phyloP scores from a whole-genome alignment of 352 stramenopile genomes.

The Pythium utonaiense region DNA sequence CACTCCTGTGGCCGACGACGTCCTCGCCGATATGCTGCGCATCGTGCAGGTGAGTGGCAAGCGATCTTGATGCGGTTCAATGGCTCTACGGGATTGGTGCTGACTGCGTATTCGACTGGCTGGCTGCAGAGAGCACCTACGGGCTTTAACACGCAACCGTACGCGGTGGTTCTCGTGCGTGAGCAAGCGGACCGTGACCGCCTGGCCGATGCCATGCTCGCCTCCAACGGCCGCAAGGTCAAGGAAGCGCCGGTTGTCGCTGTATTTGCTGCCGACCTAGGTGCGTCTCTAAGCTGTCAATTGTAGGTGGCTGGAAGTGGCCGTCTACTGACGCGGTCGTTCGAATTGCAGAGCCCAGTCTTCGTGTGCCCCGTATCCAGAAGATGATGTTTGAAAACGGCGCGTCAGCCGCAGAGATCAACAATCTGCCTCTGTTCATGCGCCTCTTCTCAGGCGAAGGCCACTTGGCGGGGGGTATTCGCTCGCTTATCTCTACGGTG shows the following conservation, averaged over 20 bases:
- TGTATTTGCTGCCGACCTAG: slow-evolving; percentile 76
- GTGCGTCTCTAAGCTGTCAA: slow-evolving; percentile 18
- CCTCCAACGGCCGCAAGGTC: slow-evolving; percentile 66
- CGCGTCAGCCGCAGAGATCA: slow-evolving; percentile 37
- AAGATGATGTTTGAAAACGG: slow-evolving; percentile 62
- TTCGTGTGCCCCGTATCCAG: slow-evolving; percentile 65
- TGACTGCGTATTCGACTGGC: neutral
- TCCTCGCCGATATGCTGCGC: slow-evolving; percentile 56
- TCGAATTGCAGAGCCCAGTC: slow-evolving; percentile 50
- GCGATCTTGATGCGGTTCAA: neutral
- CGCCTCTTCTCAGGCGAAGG: slow-evolving; percentile 74
- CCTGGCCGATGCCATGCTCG: slow-evolving; percentile 75
- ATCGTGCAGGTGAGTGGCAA: slow-evolving; percentile 58
- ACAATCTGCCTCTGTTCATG: slow-evolving; percentile 58
- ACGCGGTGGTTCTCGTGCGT: slow-evolving; percentile 72
- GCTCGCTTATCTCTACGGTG: slow-evolving; percentile 50
- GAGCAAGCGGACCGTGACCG: slow-evolving; percentile 63
- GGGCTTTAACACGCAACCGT: slow-evolving; percentile 83
- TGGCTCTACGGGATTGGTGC: neutral
- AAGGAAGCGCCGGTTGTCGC: slow-evolving; percentile 72
- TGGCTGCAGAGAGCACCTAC: slow-evolving; percentile 50
- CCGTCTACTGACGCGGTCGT: neutral
- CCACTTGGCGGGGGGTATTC: slow-evolving; percentile 45
- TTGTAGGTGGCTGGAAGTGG: neutral
- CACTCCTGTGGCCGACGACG: slow-evolving; percentile 43